Percentiles rank a stretch among this genome's conserved stretches.
Evolutionary conservation across 176 grass and related monocot species (phyloP).

Genomic region (Raddia distichophylla): DNA sequence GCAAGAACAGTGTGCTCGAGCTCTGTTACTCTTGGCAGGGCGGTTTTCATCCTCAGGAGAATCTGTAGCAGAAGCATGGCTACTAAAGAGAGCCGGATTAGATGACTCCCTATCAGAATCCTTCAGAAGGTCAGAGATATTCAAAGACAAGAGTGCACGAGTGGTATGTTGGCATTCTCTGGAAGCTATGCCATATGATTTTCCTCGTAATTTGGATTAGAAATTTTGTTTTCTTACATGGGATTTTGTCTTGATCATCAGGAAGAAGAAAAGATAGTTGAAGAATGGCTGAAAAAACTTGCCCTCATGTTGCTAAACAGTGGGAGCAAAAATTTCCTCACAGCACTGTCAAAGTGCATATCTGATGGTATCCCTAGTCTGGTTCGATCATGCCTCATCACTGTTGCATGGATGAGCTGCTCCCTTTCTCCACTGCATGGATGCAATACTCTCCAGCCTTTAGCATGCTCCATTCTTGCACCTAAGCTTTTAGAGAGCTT

Average conservation of each 20-base stretch:
- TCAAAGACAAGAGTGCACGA: slow-evolving; percentile 59
- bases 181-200: slow-evolving; percentile 8
- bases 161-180: slow-evolving; percentile 50
- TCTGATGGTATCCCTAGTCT: slow-evolving; percentile 61
- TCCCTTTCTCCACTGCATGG: slow-evolving; percentile 55
- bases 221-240: not conserved
- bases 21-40: slow-evolving; percentile 78
- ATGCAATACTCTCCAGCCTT: slow-evolving; percentile 62
- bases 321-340: slow-evolving; percentile 68
- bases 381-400: slow-evolving; percentile 71
- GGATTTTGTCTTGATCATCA: slow-evolving; percentile 36
- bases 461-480: slow-evolving; percentile 67
- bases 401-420: slow-evolving; percentile 79
- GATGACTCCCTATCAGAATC: slow-evolving; percentile 77
- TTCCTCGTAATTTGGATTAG: slow-evolving; percentile 11
- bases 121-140: slow-evolving; percentile 75
- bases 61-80: slow-evolving; percentile 71
- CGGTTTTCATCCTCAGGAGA: slow-evolving; percentile 80
- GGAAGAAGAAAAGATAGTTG: slow-evolving; percentile 86
- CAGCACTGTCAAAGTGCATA: slow-evolving; percentile 78
- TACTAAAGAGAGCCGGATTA: slow-evolving; percentile 82
- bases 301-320: slow-evolving; percentile 61
- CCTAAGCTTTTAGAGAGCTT: slow-evolving; percentile 71
- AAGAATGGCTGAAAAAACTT: slow-evolving; percentile 77
- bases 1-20: slow-evolving; percentile 80